Conservation (phyloP, 192 early-diverging fungal genomes). For the Podila clonocystis region DNA sequence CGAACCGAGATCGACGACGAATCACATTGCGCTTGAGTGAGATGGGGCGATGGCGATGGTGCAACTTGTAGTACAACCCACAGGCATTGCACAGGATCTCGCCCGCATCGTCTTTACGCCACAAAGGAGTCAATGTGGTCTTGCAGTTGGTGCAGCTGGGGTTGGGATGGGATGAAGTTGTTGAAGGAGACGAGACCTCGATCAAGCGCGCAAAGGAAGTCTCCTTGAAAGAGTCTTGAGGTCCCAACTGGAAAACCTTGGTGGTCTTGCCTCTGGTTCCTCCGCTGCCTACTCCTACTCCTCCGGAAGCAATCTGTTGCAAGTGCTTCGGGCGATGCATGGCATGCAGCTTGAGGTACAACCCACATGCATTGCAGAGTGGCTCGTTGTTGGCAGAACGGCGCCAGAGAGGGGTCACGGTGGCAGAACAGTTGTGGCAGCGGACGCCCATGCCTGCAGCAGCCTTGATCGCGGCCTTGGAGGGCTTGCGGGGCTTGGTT, state of each 20-base stretch:
- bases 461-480: conserved; percentile 50
- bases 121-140: conserved; percentile 90
- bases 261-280: conserved; percentile 14
- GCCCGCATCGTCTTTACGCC: conserved; percentile 79
- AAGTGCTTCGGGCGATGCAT: conserved; percentile 47
- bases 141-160: conserved; percentile 76
- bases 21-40: conserved; percentile 65
- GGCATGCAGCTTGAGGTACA: conserved; percentile 68
- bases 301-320: conserved; percentile 14
- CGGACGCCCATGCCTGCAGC: conserved; percentile 46
- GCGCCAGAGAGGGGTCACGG: conserved; percentile 94
- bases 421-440: conserved; percentile 81
- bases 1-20: conserved; percentile 60
- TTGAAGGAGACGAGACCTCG: not conserved
- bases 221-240: too few relatives aligned
- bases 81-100: conserved; percentile 60
- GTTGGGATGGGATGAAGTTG: conserved; percentile 58
- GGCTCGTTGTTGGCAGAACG: conserved; percentile 85
- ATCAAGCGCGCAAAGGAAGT: not conserved
- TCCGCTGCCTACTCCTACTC: too few relatives aligned
- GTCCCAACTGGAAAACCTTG: not conserved
- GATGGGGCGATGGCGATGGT: conserved; percentile 60
- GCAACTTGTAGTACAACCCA: conserved; percentile 67
- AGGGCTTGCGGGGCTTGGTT: conserved; percentile 46
- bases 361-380: conserved; percentile 97